Conservation (phyloP, 2,329 filamentous ascomycete species). For the Metarhizium humberi region DNA sequence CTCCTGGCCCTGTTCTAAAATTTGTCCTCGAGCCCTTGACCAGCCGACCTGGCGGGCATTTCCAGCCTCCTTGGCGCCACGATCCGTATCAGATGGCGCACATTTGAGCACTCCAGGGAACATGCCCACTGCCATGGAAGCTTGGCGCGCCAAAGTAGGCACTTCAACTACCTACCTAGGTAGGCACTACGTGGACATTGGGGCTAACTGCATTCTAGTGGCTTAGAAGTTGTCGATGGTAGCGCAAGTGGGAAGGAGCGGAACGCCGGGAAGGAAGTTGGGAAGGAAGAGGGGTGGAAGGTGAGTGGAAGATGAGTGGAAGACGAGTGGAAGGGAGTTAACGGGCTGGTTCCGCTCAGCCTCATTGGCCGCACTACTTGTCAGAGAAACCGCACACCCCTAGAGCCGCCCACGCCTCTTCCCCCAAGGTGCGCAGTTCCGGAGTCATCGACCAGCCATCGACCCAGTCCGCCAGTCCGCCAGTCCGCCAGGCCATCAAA, state of each 20-base stretch:
- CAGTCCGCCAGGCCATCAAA: too few relatives aligned
- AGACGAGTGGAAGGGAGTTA: too few relatives aligned
- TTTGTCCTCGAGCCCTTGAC: too few relatives aligned
- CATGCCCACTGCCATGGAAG: neutral
- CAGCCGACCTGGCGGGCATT: too few relatives aligned
- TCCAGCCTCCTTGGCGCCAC: neutral
- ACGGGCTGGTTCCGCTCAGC: neutral
- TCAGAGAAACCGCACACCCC: neutral
- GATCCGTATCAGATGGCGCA: too few relatives aligned
- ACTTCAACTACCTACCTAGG: too few relatives aligned
- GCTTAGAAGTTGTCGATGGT: neutral
- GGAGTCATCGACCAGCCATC: too few relatives aligned
- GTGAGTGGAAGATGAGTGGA: neutral
- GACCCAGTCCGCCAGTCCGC: too few relatives aligned
- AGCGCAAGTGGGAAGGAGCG: neutral
- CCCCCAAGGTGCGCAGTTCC: too few relatives aligned
- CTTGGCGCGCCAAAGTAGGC: too few relatives aligned
- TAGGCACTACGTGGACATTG: neutral
- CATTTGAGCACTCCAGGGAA: neutral
- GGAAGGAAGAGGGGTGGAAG: neutral
- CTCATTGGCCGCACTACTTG: neutral
- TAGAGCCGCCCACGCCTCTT: too few relatives aligned
- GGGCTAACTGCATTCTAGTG: neutral
- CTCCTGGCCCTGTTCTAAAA: too few relatives aligned
- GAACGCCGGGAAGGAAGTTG: neutral